phyloP scores from a whole-genome alignment of 805 yeast species.

The Vanderwaltozyma polyspora region DNA sequence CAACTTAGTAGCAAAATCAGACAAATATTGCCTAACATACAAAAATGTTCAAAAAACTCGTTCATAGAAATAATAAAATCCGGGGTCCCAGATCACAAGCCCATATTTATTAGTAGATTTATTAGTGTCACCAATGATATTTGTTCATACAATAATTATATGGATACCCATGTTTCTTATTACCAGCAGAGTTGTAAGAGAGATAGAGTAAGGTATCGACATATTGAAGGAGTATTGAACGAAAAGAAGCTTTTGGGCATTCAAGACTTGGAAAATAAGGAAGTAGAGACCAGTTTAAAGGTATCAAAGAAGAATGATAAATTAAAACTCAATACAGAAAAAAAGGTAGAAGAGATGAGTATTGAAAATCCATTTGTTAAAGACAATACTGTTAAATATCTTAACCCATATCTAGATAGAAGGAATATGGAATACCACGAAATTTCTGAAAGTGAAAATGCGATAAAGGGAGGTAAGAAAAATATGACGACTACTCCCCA shows the following conservation, averaged over 20 bases:
- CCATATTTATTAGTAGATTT: slow-evolving; percentile 7
- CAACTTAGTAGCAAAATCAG: neutral
- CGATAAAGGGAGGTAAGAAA: too few relatives aligned
- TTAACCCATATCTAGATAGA: too few relatives aligned
- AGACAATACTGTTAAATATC: too few relatives aligned
- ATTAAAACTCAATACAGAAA: too few relatives aligned
- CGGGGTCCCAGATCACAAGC: slow-evolving; percentile 15
- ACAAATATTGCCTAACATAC: slow-evolving; percentile 3
- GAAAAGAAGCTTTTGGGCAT: neutral
- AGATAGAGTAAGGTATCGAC: neutral
- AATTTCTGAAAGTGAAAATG: too few relatives aligned
- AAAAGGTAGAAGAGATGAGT: too few relatives aligned
- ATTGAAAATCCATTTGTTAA: too few relatives aligned
- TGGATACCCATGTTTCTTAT: slow-evolving; percentile 13
- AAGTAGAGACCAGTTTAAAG: neutral
- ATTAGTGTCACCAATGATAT: slow-evolving; percentile 23
- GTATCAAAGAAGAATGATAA: too few relatives aligned
- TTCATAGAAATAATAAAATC: slow-evolving; percentile 11
- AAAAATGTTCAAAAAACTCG: slow-evolving; percentile 3
- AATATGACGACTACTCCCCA: neutral
- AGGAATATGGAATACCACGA: too few relatives aligned
- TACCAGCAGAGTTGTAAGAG: slow-evolving; percentile 18
- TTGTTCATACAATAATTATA: slow-evolving; percentile 19
- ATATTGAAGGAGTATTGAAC: slow-evolving; percentile 4
- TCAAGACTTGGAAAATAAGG: neutral